Conservation (phyloP, 1,284 basidiomycete species). For the Papiliotrema flavescens region DNA sequence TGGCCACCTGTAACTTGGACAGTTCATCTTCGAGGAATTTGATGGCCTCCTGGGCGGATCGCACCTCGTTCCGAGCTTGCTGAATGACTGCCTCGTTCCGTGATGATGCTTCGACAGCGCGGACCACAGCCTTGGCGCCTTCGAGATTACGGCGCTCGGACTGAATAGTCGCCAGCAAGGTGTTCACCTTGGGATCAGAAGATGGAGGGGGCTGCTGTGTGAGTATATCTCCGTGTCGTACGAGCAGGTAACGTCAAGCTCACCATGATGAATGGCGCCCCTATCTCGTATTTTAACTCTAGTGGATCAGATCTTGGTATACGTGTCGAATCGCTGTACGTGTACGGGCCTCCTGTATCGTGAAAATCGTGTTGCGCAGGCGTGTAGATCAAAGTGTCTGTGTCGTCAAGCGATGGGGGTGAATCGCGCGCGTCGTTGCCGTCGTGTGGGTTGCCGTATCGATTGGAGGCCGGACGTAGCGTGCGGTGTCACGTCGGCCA, state of each 20-base stretch:
- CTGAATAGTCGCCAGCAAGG: slow-evolving; percentile 42
- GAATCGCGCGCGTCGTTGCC: too few relatives aligned
- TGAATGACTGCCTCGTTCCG: slow-evolving; percentile 49
- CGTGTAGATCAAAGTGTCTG: too few relatives aligned
- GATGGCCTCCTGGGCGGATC: slow-evolving; percentile 46
- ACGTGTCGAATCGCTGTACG: too few relatives aligned
- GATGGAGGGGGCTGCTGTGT: slow-evolving; percentile 17
- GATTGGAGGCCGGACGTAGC: too few relatives aligned
- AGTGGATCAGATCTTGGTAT: too few relatives aligned
- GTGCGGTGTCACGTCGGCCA: too few relatives aligned
- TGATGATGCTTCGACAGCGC: slow-evolving; percentile 47
- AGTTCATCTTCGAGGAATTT: slow-evolving; percentile 48
- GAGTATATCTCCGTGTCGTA: not conserved
- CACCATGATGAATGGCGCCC: too few relatives aligned
- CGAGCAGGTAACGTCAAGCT: not conserved
- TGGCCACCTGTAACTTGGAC: slow-evolving; percentile 38
- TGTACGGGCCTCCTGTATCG: too few relatives aligned
- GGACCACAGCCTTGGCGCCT: slow-evolving; percentile 48
- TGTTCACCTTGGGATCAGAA: slow-evolving; percentile 40
- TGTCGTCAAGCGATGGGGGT: too few relatives aligned
- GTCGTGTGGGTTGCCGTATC: too few relatives aligned
- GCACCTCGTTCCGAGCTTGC: slow-evolving; percentile 49
- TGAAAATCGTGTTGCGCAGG: too few relatives aligned
- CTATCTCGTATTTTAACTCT: too few relatives aligned
- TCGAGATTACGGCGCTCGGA: slow-evolving; percentile 47